These are phyloP conservation scores for Gryganskiella cystojenkinii DNA, from an alignment of 192 early-diverging fungal genomes.

Conservation along the genomic window DNA sequence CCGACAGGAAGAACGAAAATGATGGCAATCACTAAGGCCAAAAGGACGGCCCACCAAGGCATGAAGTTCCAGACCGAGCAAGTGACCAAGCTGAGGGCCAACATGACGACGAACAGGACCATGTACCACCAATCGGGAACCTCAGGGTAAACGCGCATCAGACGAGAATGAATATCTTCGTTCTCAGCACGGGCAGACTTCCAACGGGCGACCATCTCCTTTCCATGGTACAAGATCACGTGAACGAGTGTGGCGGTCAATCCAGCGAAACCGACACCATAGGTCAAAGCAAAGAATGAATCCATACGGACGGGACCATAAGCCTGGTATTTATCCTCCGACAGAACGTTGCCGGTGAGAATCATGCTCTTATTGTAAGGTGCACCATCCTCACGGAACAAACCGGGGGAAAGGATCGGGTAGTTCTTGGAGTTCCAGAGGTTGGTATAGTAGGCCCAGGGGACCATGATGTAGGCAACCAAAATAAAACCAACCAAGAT, in stretches of 20 bases:
- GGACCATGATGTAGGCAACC: slow-evolving; percentile 64
- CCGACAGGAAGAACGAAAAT: slow-evolving; percentile 82
- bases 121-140: too few relatives aligned
- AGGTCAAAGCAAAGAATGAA: slow-evolving; percentile 53
- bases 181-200: slow-evolving; percentile 11
- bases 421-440: slow-evolving; percentile 59
- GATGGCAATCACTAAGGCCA: slow-evolving; percentile 57
- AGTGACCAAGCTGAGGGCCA: slow-evolving; percentile 52
- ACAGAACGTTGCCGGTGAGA: slow-evolving; percentile 50
- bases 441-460: slow-evolving; percentile 66
- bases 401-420: slow-evolving; percentile 59
- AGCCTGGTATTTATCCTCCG: slow-evolving; percentile 56
- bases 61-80: slow-evolving; percentile 57
- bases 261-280: slow-evolving; percentile 59
- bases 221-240: slow-evolving; percentile 64
- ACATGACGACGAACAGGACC: slow-evolving; percentile 59
- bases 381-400: slow-evolving; percentile 55
- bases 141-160: too few relatives aligned
- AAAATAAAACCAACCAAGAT: slow-evolving; percentile 39
- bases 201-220: slow-evolving; percentile 56
- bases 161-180: not conserved
- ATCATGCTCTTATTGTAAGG: slow-evolving; percentile 58
- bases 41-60: slow-evolving; percentile 56
- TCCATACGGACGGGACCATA: slow-evolving; percentile 42
- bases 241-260: slow-evolving; percentile 64